Conservation (phyloP, 768 basidiomycete species). For the Russula sp. region DNA sequence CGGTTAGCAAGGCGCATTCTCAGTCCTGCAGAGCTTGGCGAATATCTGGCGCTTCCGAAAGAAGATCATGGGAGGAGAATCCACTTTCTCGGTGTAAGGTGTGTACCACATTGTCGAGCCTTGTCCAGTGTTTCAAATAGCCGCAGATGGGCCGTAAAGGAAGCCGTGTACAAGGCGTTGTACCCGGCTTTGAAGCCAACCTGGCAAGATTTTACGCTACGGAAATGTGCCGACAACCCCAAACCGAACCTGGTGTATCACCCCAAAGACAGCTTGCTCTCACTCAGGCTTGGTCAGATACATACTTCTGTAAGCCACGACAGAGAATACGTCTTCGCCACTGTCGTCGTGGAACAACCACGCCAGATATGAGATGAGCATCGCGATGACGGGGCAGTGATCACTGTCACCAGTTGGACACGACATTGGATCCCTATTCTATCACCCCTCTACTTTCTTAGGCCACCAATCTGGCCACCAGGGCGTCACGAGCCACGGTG, state of each 20-base stretch:
- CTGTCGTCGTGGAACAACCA: conserved; percentile 50
- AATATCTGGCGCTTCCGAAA: conserved; percentile 34
- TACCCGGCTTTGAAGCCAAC: conserved; percentile 53
- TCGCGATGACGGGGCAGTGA: neutral
- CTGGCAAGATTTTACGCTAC: conserved; percentile 64
- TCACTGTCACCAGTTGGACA: neutral
- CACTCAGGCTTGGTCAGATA: conserved; percentile 31
- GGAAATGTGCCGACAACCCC: conserved; percentile 25
- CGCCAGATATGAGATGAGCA: neutral
- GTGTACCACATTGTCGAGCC: conserved; percentile 22
- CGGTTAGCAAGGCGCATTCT: conserved; percentile 58
- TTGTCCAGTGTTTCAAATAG: neutral
- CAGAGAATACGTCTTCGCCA: conserved; percentile 65
- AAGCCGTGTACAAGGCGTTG: conserved; percentile 81
- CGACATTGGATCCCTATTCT: neutral
- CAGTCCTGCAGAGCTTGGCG: conserved; percentile 37
- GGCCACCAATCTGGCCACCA: conserved; percentile 54
- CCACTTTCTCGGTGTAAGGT: conserved; percentile 72
- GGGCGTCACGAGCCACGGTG: conserved; percentile 39
- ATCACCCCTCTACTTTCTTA: conserved; percentile 14
- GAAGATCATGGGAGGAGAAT: conserved; percentile 23
- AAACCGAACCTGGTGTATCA: conserved; percentile 37
- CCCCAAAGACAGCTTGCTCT: conserved; percentile 15
- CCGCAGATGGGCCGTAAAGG: conserved; percentile 73
- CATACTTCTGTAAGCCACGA: conserved; percentile 80